A percentile compares a stretch with the other conserved stretches of the same genome.
phyloP scores from a whole-genome alignment of 2,329 filamentous ascomycete species.

The Zarea fungicola region DNA sequence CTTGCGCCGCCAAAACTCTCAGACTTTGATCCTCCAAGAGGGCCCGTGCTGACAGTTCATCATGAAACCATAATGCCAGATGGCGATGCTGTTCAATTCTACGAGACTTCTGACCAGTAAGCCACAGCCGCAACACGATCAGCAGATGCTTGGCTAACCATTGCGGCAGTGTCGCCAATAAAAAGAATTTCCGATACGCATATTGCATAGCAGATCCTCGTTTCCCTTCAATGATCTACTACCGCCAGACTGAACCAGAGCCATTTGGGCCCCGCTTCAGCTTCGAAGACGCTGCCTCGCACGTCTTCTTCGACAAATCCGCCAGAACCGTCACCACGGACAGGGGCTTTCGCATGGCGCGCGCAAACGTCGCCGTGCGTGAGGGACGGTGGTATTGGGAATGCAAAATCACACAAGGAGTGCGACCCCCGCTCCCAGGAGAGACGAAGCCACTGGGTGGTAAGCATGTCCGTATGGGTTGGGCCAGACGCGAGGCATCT shows the following conservation, averaged over 20 bases:
- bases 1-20: slow-evolving; percentile 56
- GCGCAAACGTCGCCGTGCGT: slow-evolving; percentile 83
- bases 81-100: slow-evolving; percentile 51
- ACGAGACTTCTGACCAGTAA: slow-evolving; percentile 61
- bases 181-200: slow-evolving; percentile 77
- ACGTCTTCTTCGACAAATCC: slow-evolving; percentile 74
- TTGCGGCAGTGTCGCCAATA: slow-evolving; percentile 50
- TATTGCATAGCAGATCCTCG: slow-evolving; percentile 85
- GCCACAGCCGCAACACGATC: slow-evolving; percentile 18
- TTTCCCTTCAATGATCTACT: slow-evolving; percentile 83
- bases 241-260: slow-evolving; percentile 79
- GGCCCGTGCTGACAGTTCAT: slow-evolving; percentile 52
- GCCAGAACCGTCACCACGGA: slow-evolving; percentile 79
- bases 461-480: slow-evolving; percentile 77
- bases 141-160: not conserved
- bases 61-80: slow-evolving; percentile 47
- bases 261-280: slow-evolving; percentile 82
- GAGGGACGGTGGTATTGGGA: slow-evolving; percentile 95
- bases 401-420: slow-evolving; percentile 79
- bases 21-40: slow-evolving; percentile 56
- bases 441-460: slow-evolving; percentile 43
- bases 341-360: slow-evolving; percentile 86
- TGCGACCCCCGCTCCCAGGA: slow-evolving; percentile 37
- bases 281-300: slow-evolving; percentile 84
- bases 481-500: slow-evolving; percentile 73